Conservation (phyloP, 2,329 filamentous ascomycete species). For the Paraphaeosphaeria sporulosa region DNA sequence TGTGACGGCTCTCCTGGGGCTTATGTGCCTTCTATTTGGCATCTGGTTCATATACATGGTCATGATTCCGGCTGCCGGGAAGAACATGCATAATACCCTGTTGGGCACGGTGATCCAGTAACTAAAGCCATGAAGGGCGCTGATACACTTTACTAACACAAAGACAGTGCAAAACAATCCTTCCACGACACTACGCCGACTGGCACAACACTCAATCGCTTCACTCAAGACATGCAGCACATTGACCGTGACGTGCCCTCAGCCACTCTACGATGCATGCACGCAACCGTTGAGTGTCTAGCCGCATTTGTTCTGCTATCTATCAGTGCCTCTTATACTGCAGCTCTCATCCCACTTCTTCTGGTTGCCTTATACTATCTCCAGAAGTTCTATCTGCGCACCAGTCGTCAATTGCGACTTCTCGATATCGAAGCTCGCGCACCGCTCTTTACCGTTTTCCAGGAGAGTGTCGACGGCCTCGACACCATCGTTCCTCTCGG, state of each 20-base stretch:
- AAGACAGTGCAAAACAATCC: slow-evolving; percentile 9
- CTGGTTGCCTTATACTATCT: slow-evolving; percentile 46
- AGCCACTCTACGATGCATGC: slow-evolving; percentile 2
- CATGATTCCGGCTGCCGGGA: background rate
- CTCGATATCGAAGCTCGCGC: slow-evolving; percentile 59
- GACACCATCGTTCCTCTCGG: slow-evolving; percentile 58
- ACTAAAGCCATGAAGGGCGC: slow-evolving; percentile 5
- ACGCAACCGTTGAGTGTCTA: slow-evolving; percentile 3
- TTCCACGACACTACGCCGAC: slow-evolving; percentile 9
- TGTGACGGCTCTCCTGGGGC: background rate
- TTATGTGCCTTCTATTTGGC: background rate
- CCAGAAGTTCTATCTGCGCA: slow-evolving; percentile 54
- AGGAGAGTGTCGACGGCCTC: slow-evolving; percentile 56
- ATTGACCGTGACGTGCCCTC: slow-evolving; percentile 18
- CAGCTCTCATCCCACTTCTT: slow-evolving; percentile 41
- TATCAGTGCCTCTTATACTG: slow-evolving; percentile 7
- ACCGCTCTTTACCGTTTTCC: slow-evolving; percentile 58
- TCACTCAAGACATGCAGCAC: slow-evolving; percentile 22
- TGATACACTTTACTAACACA: slow-evolving; percentile 2
- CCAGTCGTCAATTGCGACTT: slow-evolving; percentile 55
- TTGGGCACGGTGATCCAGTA: slow-evolving; percentile 11
- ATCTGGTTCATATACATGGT: slow-evolving; percentile 4
- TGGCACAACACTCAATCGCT: slow-evolving; percentile 15
- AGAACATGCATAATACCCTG: slow-evolving; percentile 41
- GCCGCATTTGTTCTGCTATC: slow-evolving; percentile 5